phyloP scores from a whole-genome alignment of 2,329 filamentous ascomycete genomes.

The Calcarisporium arbuscula region DNA sequence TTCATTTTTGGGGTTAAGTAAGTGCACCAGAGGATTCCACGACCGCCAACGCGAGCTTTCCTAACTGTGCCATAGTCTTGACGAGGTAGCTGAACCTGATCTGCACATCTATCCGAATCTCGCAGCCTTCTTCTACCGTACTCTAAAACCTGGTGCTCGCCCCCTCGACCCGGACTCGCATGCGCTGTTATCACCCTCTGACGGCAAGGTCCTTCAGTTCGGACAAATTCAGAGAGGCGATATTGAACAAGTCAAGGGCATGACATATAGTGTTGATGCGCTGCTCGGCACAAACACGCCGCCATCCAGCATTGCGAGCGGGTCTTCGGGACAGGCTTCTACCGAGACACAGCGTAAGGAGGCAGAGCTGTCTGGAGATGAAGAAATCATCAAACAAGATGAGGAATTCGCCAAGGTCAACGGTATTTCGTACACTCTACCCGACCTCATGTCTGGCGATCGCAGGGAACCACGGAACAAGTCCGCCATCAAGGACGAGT shows the following conservation, averaged over 20 bases:
- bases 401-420: conserved; percentile 94
- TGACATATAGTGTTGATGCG: conserved; percentile 94
- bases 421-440: conserved; percentile 90
- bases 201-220: conserved; percentile 87
- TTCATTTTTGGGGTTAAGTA: conserved; percentile 84
- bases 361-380: conserved; percentile 37
- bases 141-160: conserved; percentile 79
- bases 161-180: conserved; percentile 77
- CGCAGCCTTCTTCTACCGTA: conserved; percentile 94
- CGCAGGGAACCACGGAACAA: conserved; percentile 34
- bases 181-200: conserved; percentile 79
- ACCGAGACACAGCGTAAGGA: conserved; percentile 16
- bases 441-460: conserved; percentile 78
- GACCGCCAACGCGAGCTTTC: background rate
- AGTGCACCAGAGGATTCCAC: conserved; percentile 11
- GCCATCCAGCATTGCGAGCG: conserved; percentile 44
- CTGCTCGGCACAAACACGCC: conserved; percentile 67
- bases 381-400: conserved; percentile 68
- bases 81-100: conserved; percentile 82
- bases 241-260: conserved; percentile 97
- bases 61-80: conserved; percentile 50
- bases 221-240: conserved; percentile 88
- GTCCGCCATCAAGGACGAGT: conserved; percentile 55
- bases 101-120: conserved; percentile 88
- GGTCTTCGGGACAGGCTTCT: conserved; percentile 15